These are phyloP conservation scores for Calonectria pseudoturangicola DNA, from an alignment of 2,329 filamentous ascomycete species.

Conservation along the genomic window DNA sequence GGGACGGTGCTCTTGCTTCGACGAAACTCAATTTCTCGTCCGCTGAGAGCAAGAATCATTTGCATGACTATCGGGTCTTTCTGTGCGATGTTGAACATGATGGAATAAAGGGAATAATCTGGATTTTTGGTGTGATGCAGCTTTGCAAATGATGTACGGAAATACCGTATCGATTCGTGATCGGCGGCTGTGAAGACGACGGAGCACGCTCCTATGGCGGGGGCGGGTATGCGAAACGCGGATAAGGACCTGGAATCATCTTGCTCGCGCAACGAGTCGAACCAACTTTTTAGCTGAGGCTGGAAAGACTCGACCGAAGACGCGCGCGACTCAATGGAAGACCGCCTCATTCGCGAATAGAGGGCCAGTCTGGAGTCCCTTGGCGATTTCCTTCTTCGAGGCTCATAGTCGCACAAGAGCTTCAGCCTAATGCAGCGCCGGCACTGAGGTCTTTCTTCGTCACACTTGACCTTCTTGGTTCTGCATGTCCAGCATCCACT, in stretches of 20 bases:
- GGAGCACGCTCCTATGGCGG: conserved; percentile 45
- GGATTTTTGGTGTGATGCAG: conserved; percentile 61
- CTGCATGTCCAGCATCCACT: conserved; percentile 56
- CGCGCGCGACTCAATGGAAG: not conserved
- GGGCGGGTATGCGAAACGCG: conserved; percentile 11
- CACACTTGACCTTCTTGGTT: conserved; percentile 58
- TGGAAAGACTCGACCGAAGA: conserved; percentile 14
- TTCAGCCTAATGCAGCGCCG: conserved; percentile 53
- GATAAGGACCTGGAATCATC: conserved; percentile 19
- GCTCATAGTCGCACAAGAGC: conserved; percentile 55
- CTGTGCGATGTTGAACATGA: conserved; percentile 59
- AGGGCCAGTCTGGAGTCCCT: conserved; percentile 6
- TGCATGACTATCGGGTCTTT: conserved; percentile 61
- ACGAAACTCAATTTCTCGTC: conserved; percentile 56
- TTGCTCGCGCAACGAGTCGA: conserved; percentile 22
- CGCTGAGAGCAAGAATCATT: conserved; percentile 58
- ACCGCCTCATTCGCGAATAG: not conserved
- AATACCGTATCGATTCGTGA: conserved; percentile 60
- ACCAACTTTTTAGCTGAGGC: conserved; percentile 5
- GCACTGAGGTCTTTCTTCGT: conserved; percentile 54
- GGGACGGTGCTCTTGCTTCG: conserved; percentile 39
- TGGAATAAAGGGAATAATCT: conserved; percentile 59
- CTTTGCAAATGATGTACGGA: conserved; percentile 59
- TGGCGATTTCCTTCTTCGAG: conserved; percentile 41
- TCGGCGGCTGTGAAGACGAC: conserved; percentile 55